Percentiles rank a stretch among this genome's conserved stretches.
Evolutionary conservation across 352 stramenopile genomes (phyloP).

Genomic region (Phytophthora pini): DNA sequence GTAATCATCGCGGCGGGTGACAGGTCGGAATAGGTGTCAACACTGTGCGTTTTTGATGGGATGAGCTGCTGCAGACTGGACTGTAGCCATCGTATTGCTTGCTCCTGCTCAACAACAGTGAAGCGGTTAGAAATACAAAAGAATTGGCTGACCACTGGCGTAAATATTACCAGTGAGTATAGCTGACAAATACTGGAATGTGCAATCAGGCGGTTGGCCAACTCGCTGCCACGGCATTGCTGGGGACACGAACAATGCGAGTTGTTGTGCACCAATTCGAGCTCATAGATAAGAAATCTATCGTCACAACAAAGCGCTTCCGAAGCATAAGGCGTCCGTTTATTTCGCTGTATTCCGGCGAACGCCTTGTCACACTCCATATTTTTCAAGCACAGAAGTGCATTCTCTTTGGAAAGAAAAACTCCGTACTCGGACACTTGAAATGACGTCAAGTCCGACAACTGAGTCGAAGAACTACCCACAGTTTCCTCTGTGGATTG

Average conservation of each 20-base stretch:
- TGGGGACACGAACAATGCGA: neutral
- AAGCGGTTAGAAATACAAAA: neutral
- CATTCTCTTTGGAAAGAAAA: conserved; percentile 42
- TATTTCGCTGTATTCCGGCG: conserved; percentile 5
- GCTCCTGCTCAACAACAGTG: conserved; percentile 7
- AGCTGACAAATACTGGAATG: conserved; percentile 34
- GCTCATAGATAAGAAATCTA: conserved; percentile 37
- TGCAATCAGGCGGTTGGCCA: conserved; percentile 10
- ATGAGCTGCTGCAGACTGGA: conserved; percentile 1
- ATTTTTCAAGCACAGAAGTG: conserved; percentile 15
- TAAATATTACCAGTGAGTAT: conserved; percentile 33
- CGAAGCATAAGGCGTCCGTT: conserved; percentile 39
- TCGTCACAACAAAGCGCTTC: conserved; percentile 25
- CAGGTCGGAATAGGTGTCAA: neutral
- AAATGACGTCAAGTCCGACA: conserved; percentile 28
- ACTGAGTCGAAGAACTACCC: neutral
- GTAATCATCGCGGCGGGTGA: conserved; percentile 1
- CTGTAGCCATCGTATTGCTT: conserved; percentile 24
- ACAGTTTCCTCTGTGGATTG: conserved; percentile 17
- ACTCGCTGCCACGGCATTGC: conserved; percentile 6
- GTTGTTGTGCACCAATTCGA: conserved; percentile 16
- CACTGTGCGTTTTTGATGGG: neutral
- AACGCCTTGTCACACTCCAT: neutral
- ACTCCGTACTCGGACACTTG: conserved; percentile 40
- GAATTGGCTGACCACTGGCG: neutral